Evolutionary conservation across 2,329 filamentous ascomycete species (phyloP).

Genomic region (Hypocreales sp.): DNA sequence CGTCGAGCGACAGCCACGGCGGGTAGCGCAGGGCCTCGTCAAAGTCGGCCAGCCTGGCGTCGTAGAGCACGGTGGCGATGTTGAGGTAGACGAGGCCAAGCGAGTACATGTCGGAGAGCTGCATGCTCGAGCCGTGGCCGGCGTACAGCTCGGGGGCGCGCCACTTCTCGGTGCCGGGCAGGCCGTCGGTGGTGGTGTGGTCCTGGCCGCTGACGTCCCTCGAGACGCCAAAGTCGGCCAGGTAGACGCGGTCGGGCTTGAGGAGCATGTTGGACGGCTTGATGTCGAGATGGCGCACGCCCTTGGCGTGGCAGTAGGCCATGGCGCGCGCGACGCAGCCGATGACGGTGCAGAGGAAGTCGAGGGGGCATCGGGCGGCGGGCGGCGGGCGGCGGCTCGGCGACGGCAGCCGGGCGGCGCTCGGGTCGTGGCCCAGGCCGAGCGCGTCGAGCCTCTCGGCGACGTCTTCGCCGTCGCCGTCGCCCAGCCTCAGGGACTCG

Average conservation of each 20-base stretch:
- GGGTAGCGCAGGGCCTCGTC: conserved; percentile 20
- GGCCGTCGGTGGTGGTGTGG: conserved; percentile 25
- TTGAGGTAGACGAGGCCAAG: conserved; percentile 29
- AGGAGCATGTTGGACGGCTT: conserved; percentile 33
- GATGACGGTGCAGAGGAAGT: conserved; percentile 24
- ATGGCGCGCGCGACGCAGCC: conserved; percentile 29
- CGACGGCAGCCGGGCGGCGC: too few species aligned
- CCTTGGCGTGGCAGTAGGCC: conserved; percentile 23
- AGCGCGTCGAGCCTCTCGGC: conserved; percentile 20
- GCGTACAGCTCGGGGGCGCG: conserved; percentile 27
- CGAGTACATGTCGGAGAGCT: conserved; percentile 30
- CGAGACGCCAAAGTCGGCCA: conserved; percentile 34
- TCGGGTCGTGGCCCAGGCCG: conserved; percentile 22
- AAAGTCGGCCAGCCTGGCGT: conserved; percentile 21
- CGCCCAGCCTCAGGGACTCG: conserved; percentile 20
- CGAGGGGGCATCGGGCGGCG: conserved; percentile 17
- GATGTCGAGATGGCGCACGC: conserved; percentile 29
- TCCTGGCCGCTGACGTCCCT: conserved; percentile 28
- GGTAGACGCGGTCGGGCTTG: conserved; percentile 26
- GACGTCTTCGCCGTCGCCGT: conserved; percentile 24
- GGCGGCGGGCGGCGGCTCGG: too few species aligned
- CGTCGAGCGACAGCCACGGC: conserved; percentile 10
- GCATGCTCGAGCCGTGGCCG: conserved; percentile 23
- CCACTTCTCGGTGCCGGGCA: conserved; percentile 27
- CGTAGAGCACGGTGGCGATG: conserved; percentile 27